A percentile compares a stretch with the other conserved stretches of the same genome.
These are phyloP conservation scores for Saccharomycopsis oosterbeekiorum DNA, from an alignment of 805 yeast genomes.

Conservation along the genomic window DNA sequence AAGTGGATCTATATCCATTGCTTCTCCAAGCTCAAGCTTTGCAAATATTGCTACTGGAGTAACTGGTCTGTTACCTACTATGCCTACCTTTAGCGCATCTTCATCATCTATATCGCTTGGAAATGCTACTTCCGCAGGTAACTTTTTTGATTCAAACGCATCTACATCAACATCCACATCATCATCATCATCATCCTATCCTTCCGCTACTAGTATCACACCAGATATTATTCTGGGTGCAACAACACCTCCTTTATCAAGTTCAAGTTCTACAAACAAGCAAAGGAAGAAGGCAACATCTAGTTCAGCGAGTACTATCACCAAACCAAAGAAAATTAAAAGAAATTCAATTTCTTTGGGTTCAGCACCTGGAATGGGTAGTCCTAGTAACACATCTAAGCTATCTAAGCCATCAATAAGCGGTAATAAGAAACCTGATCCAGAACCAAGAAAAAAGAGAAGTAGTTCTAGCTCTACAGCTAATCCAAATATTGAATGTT, in stretches of 20 bases:
- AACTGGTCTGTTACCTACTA: not conserved
- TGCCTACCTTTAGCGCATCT: not conserved
- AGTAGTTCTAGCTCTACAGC: not conserved
- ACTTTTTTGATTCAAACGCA: not conserved
- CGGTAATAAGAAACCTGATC: not conserved
- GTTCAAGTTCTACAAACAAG: not conserved
- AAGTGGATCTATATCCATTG: not conserved
- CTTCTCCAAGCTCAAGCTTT: not conserved
- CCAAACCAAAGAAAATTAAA: not conserved
- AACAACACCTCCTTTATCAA: not conserved
- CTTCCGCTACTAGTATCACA: not conserved
- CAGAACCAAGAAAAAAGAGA: not conserved
- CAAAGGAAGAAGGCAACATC: not conserved
- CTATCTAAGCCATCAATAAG: not conserved
- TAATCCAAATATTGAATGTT: conserved; percentile 42
- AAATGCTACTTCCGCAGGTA: not conserved
- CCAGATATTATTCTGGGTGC: not conserved
- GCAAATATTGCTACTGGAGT: not conserved
- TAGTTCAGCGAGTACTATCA: not conserved
- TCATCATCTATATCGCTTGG: not conserved
- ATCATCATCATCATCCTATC: not conserved
- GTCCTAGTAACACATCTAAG: not conserved
- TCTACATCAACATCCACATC: not conserved
- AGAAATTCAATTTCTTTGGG: not conserved
- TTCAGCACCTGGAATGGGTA: not conserved